Conservation (phyloP, 1,284 basidiomycete genomes). For the Hemileia vastatrix region DNA sequence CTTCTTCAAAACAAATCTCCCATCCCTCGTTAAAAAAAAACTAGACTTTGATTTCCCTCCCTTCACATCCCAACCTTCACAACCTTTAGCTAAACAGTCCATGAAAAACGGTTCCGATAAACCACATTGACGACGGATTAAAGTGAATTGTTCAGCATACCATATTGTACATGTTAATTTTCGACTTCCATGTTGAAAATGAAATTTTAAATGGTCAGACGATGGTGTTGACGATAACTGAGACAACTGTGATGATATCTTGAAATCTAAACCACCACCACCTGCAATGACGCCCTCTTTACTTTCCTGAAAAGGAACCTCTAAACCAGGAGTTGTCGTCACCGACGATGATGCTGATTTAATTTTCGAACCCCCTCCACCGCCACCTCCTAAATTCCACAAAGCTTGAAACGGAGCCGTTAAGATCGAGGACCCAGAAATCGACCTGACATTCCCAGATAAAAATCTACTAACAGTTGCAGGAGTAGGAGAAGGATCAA, state of each 20-base stretch:
- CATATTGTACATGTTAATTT: background rate
- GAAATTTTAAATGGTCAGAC: background rate
- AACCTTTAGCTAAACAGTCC: background rate
- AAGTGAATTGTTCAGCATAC: background rate
- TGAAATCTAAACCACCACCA: background rate
- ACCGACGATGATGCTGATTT: background rate
- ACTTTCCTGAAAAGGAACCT: too few relatives aligned
- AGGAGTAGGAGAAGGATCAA: too few relatives aligned
- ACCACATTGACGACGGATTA: background rate
- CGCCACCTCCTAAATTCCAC: background rate
- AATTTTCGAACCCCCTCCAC: background rate
- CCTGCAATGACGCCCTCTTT: background rate
- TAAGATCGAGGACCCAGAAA: background rate
- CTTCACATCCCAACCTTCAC: background rate
- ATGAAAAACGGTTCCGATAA: background rate
- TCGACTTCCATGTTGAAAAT: background rate
- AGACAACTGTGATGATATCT: background rate
- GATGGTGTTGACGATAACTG: background rate
- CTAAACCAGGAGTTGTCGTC: too few relatives aligned
- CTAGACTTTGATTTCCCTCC: background rate
- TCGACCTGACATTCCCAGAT: too few relatives aligned
- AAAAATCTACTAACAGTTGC: too few relatives aligned
- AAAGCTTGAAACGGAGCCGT: background rate
- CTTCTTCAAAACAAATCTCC: background rate
- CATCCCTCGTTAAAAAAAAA: background rate